These are phyloP conservation scores for Penicillium sp. DNA, from an alignment of 2,329 filamentous ascomycete genomes.

Conservation along the genomic window DNA sequence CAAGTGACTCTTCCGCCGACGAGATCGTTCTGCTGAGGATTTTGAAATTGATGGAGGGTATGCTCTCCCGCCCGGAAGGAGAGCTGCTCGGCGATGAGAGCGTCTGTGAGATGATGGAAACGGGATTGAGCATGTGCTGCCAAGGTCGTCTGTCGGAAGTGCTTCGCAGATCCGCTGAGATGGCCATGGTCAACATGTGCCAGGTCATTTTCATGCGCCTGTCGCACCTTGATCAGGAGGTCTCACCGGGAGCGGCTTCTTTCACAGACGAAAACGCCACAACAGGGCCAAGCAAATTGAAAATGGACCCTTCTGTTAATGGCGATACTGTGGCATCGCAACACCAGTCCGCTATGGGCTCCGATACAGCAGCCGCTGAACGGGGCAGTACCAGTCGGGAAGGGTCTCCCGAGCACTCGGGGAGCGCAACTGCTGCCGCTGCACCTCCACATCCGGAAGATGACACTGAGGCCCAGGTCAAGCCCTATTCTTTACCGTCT, in stretches of 20 bases:
- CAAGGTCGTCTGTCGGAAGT: constrained; percentile 88
- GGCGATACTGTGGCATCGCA: constrained; percentile 57
- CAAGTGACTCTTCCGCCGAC: constrained; percentile 88
- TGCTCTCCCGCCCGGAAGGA: constrained; percentile 89
- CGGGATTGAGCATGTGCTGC: constrained; percentile 93
- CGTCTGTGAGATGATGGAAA: constrained; percentile 99
- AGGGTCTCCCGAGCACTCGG: constrained; percentile 29
- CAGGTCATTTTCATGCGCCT: constrained; percentile 95
- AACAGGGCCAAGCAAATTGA: constrained; percentile 65
- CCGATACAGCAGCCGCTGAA: constrained; percentile 33
- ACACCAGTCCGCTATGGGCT: constrained; percentile 40
- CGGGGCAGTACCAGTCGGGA: constrained; percentile 33
- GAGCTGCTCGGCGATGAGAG: constrained; percentile 95
- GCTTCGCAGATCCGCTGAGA: constrained; percentile 83
- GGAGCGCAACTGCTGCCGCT: constrained; percentile 32
- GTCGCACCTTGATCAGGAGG: constrained; percentile 76
- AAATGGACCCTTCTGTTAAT: constrained; percentile 74
- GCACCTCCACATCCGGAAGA: constrained; percentile 35
- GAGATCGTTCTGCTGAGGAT: constrained; percentile 94
- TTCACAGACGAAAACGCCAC: constrained; percentile 51
- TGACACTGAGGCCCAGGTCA: constrained; percentile 55
- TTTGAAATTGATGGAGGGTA: constrained; percentile 94
- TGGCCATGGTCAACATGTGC: constrained; percentile 98
- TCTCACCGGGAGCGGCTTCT: constrained; percentile 60
- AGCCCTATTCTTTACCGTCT: constrained; percentile 87